phyloP scores from a whole-genome alignment of 768 basidiomycete genomes.

The Symmetrospora coprosmae region DNA sequence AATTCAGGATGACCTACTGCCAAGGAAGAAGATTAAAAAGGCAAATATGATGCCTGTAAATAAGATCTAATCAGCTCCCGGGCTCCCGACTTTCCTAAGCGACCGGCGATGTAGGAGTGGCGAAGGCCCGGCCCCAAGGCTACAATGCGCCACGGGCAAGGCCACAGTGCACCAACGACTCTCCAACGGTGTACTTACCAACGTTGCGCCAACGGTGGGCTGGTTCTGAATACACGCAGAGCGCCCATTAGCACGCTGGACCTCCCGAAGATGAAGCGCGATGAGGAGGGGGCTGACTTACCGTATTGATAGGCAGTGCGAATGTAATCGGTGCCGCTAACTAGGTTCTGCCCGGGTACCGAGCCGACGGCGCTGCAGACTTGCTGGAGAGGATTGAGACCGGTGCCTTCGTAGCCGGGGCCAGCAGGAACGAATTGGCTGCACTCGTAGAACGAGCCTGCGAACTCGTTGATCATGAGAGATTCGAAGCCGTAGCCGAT shows the following conservation, averaged over 20 bases:
- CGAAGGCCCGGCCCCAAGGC: too few relatives aligned
- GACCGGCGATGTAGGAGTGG: too few relatives aligned
- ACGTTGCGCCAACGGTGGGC: constrained; percentile 38
- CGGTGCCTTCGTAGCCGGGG: constrained; percentile 31
- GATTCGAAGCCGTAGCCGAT: constrained; percentile 63
- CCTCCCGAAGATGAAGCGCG: too few relatives aligned
- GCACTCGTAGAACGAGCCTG: constrained; percentile 46
- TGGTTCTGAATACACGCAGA: too few relatives aligned
- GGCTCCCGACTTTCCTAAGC: too few relatives aligned
- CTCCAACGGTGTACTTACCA: too few relatives aligned
- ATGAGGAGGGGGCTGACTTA: too few relatives aligned
- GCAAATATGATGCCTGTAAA: constrained; percentile 35
- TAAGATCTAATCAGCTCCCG: too few relatives aligned
- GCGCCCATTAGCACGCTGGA: too few relatives aligned
- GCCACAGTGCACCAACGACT: too few relatives aligned
- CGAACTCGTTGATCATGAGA: constrained; percentile 75
- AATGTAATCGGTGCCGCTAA: constrained; percentile 34
- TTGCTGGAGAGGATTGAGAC: constrained; percentile 21
- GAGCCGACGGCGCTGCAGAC: constrained; percentile 35
- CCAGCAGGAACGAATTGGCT: constrained; percentile 34
- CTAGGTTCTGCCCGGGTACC: constrained; percentile 31
- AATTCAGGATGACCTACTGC: too few relatives aligned
- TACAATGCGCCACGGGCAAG: too few relatives aligned
- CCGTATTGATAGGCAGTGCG: constrained; percentile 30
- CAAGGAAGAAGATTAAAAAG: constrained; percentile 33